Conservation (phyloP, 768 basidiomycete genomes). For the Boletus vinaceobasis region DNA sequence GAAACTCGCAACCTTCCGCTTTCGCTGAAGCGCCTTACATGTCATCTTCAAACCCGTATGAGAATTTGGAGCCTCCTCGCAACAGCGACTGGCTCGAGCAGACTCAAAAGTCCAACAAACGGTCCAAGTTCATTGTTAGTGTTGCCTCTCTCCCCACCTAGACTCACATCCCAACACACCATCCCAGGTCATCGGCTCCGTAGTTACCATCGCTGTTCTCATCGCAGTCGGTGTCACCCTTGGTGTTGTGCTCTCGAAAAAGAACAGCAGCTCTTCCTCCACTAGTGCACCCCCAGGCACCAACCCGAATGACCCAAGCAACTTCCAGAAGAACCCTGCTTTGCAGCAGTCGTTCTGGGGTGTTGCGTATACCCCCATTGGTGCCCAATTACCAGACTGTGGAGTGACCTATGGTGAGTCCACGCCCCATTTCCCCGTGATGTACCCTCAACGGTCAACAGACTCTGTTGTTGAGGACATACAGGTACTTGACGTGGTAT, state of each 20-base stretch:
- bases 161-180: neutral
- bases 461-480: constrained; percentile 66
- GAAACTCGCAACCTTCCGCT: constrained; percentile 20
- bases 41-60: constrained; percentile 27
- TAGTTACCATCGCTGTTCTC: constrained; percentile 47
- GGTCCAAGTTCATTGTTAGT: constrained; percentile 60
- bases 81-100: constrained; percentile 42
- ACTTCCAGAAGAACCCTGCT: constrained; percentile 65
- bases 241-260: constrained; percentile 63
- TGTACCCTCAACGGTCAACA: constrained; percentile 14
- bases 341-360: constrained; percentile 80
- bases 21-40: constrained; percentile 27
- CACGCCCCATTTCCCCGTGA: neutral
- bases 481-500: constrained; percentile 44
- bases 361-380: constrained; percentile 80
- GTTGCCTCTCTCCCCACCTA: neutral
- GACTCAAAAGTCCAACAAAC: constrained; percentile 30
- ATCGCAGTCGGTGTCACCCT: constrained; percentile 57
- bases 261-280: constrained; percentile 35
- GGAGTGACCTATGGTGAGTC: constrained; percentile 47
- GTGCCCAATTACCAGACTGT: constrained; percentile 69
- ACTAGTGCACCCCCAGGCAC: constrained; percentile 24
- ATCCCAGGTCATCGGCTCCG: constrained; percentile 49
- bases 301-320: constrained; percentile 68
- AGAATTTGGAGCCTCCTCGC: constrained; percentile 30